Evolutionary conservation across 2,329 filamentous ascomycete genomes (phyloP), one percentile per base, ranked within the genome.

Genomic region (Neonectria magnoliae): DNA sequence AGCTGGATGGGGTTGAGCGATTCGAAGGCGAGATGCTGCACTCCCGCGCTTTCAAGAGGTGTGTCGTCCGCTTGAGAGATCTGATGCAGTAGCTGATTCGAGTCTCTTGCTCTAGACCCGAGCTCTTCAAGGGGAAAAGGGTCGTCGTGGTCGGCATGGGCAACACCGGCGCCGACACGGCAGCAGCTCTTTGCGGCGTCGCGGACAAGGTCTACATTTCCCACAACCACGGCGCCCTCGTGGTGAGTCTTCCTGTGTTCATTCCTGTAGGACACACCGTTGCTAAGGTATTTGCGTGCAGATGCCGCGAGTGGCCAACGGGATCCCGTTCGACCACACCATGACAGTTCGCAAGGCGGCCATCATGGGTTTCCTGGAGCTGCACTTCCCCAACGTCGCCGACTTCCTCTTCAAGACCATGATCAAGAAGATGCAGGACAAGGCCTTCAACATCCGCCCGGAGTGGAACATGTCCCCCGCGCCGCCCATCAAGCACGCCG

Each of bases 81-180:
- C 20, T 10, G 14, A 4, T 18, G 27, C 1, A 6, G 14, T 4
- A 29, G 20, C 52, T 42, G 0, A 47, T 4, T 9, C 2, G 11
- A 51, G 20, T 13, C 2, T 16, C 3, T 4, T 2, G 0, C n/a
- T 5, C 0, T 11, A 75, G 74, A n/a, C 70, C 73, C 0, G 69
- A 74, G 5, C 55, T 66, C 5, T 82, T 82, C 69, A 74, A 76
- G 13, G 78, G 73, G 7, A 81, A 83, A 66, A 81, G 73, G 10
- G 80, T 85, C 2, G 60, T 85, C 1, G 72, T 85, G 0, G 73
- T 84, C 2, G 83, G 83, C 6, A 69, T 83, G 27, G 79, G 79
- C 16, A 80, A 79, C 50, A 82, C 80, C 1, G 72, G 71, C 1
- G 73, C 69, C 18, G 76, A 77, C 25, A 73, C 73, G 0, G 73